These are phyloP conservation scores for Coniferiporia sulphurascens DNA, from an alignment of 1,284 basidiomycete genomes.

Conservation along the genomic window DNA sequence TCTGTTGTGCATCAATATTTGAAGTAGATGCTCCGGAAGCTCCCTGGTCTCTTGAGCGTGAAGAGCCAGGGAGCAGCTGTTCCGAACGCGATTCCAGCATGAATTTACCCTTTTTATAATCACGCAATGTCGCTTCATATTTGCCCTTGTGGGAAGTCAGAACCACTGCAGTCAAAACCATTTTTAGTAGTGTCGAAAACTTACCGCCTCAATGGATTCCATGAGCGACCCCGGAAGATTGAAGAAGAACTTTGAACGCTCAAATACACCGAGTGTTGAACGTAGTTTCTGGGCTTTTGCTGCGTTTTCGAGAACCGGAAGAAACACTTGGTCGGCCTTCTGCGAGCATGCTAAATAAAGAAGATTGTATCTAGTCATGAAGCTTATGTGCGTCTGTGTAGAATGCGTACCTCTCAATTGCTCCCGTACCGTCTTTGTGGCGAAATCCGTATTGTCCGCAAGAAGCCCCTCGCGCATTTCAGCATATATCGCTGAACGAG, in stretches of 20 bases:
- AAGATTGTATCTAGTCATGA: constrained; percentile 17
- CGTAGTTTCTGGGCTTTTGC: constrained; percentile 92
- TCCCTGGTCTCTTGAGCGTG: constrained; percentile 9
- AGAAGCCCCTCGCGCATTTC: constrained; percentile 93
- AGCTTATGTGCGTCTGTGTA: constrained; percentile 13
- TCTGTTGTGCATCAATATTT: constrained; percentile 72
- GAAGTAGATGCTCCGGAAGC: constrained; percentile 27
- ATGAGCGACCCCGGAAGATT: constrained; percentile 92
- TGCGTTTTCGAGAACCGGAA: constrained; percentile 94
- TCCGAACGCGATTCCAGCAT: constrained; percentile 84
- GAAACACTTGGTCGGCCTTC: constrained; percentile 93
- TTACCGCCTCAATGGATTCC: constrained; percentile 83
- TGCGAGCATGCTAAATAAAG: constrained; percentile 65
- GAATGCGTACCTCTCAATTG: constrained; percentile 67
- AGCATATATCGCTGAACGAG: constrained; percentile 67
- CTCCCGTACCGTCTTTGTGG: constrained; percentile 76
- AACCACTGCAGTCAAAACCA: constrained; percentile 1
- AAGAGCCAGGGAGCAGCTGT: constrained; percentile 61
- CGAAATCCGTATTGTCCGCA: constrained; percentile 74
- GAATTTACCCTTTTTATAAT: constrained; percentile 97
- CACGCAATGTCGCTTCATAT: constrained; percentile 90
- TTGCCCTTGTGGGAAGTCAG: constrained; percentile 54
- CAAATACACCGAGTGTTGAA: constrained; percentile 92
- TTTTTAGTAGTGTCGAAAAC: constrained; percentile 26
- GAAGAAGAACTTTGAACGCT: constrained; percentile 97